These are phyloP conservation scores for Pythium aphanidermatum DNA, from an alignment of 352 stramenopile species.

Conservation along the genomic window DNA sequence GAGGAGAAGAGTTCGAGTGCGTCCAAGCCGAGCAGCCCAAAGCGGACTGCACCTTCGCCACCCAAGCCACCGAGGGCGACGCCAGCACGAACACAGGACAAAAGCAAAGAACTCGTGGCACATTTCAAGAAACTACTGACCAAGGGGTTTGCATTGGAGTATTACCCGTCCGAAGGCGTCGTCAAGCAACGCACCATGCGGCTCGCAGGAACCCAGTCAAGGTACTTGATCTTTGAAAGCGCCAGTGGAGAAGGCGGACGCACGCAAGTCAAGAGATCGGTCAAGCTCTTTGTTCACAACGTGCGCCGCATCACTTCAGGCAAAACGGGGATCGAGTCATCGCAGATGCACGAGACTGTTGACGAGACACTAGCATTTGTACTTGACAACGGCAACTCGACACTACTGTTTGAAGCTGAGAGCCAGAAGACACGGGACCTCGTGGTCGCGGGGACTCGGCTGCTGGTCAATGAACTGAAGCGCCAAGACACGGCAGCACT, in stretches of 20 bases:
- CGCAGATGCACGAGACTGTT: neutral
- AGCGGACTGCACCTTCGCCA: neutral
- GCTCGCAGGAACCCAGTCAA: slow-evolving; percentile 28
- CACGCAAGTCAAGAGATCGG: slow-evolving; percentile 35
- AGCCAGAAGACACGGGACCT: slow-evolving; percentile 61
- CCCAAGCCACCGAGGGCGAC: neutral
- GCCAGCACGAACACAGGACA: slow-evolving; percentile 24
- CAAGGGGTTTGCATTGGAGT: slow-evolving; percentile 59
- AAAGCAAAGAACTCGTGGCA: slow-evolving; percentile 50
- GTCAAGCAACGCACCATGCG: slow-evolving; percentile 43
- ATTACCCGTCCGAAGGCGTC: slow-evolving; percentile 38
- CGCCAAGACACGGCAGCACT: slow-evolving; percentile 32
- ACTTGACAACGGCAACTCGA: slow-evolving; percentile 52
- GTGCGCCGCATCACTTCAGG: slow-evolving; percentile 34
- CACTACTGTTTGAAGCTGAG: slow-evolving; percentile 58
- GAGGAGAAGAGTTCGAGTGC: neutral
- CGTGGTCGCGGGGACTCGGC: slow-evolving; percentile 51
- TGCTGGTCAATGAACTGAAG: slow-evolving; percentile 59
- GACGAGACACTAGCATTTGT: slow-evolving; percentile 34
- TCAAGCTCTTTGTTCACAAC: slow-evolving; percentile 53
- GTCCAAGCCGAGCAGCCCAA: slow-evolving; percentile 4
- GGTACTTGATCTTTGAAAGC: slow-evolving; percentile 55
- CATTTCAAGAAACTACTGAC: slow-evolving; percentile 72
- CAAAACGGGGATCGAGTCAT: neutral
- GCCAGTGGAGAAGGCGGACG: slow-evolving; percentile 2